Evolutionary conservation across 2,329 filamentous ascomycete species (phyloP), one percentile per base, ranked within the genome.

Genomic region (Xylariaceae sp.): DNA sequence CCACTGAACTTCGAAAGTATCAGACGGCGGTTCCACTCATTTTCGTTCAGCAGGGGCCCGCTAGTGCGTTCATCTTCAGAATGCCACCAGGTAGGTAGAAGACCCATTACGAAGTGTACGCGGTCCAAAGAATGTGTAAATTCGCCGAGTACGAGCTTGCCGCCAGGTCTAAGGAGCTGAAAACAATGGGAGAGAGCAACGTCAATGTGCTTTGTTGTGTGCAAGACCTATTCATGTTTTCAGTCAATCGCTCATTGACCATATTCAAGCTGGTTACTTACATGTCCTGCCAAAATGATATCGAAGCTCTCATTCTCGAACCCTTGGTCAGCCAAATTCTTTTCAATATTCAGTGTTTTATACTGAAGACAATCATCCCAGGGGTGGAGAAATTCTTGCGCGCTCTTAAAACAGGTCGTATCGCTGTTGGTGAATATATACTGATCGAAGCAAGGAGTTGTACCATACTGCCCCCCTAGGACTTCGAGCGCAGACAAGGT

Each of bases 291-390:
- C 27, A 44, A n/a, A 6, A 44, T 24, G 41, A 33, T 20, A 9
- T 44, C 41, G 16, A 32, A 44, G 18, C 41, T 44, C 18, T 32
- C 41, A 4, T 33, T 23, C 35, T 44, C 29, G 41, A 44, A 35
- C 1, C 41, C 41, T 13, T 44, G 41, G 7, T 23, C 5, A 18
- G 29, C 11, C 15, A 29, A 29, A 33, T 35, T 29, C 13, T 44
- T 33, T 13, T 44, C 41, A 35, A 44, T 26, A 11, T 45, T 21
- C 9, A 45, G 30, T n/a, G 13, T 6, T 13, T 29, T n/a, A n/a
- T 23, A 26, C 29, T 45, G 42, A 7, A 45, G 4, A 4, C 20
- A 2, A 30, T 45, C 29, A 16, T 29, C 4, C 42, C 42, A 45
- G 5, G 15, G 10, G 15, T 32, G 15, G 18, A 43, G 40, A 32